Percentiles rank a stretch among this genome's conserved stretches.
Evolutionary conservation across 768 basidiomycete genomes (phyloP).

Genomic region (Suillus subluteus): DNA sequence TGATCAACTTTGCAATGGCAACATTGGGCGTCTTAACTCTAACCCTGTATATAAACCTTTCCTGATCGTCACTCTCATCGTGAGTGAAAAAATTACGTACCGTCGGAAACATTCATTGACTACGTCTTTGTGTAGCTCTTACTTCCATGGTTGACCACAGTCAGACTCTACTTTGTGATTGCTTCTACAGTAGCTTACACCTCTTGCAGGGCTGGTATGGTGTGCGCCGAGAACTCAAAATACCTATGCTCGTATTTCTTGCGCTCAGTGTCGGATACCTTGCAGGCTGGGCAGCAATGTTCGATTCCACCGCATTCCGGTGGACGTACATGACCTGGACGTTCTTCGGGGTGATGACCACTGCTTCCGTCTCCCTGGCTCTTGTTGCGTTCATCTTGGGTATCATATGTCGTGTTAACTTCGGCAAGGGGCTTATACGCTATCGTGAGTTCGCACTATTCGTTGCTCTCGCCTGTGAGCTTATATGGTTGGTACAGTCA

Average conservation of each 20-base stretch:
- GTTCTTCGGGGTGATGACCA: slow-evolving; percentile 71
- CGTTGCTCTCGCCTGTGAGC: slow-evolving; percentile 8
- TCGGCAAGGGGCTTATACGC: slow-evolving; percentile 71
- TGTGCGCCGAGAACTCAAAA: slow-evolving; percentile 65
- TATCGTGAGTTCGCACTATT: slow-evolving; percentile 53
- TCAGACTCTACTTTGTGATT: slow-evolving; percentile 29
- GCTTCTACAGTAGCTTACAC: slow-evolving; percentile 7
- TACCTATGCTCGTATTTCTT: slow-evolving; percentile 67
- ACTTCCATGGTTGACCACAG: slow-evolving; percentile 70
- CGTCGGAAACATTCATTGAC: slow-evolving; percentile 8
- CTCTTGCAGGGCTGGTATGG: slow-evolving; percentile 70
- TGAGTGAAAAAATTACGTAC: slow-evolving; percentile 41
- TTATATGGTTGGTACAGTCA: slow-evolving; percentile 43
- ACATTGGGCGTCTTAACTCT: slow-evolving; percentile 57
- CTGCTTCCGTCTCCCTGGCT: slow-evolving; percentile 60
- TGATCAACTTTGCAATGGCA: slow-evolving; percentile 72
- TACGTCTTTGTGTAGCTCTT: slow-evolving; percentile 48
- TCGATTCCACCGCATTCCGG: slow-evolving; percentile 70
- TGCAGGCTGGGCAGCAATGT: slow-evolving; percentile 73
- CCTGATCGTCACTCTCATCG: slow-evolving; percentile 58
- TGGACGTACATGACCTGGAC: slow-evolving; percentile 77
- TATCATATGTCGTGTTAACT: slow-evolving; percentile 70
- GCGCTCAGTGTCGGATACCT: slow-evolving; percentile 62
- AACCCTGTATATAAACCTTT: slow-evolving; percentile 55
- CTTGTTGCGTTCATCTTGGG: slow-evolving; percentile 61